These are phyloP conservation scores for Podospora conica DNA, from an alignment of 495 filamentous ascomycete species.

Conservation along the genomic window DNA sequence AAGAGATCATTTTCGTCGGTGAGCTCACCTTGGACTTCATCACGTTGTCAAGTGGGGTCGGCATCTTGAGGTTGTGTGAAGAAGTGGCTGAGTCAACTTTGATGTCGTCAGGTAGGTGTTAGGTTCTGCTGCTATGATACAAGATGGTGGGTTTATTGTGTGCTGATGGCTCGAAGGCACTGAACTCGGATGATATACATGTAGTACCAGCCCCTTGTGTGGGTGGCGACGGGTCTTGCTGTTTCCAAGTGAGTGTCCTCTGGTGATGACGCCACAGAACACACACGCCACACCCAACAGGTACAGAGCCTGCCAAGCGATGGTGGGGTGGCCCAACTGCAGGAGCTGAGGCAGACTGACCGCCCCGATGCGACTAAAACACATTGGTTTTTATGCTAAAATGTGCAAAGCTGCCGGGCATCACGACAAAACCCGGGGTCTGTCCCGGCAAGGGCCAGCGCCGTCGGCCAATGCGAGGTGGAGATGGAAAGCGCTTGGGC, in stretches of 20 bases:
- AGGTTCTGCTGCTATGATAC: background rate
- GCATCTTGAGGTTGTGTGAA: slow-evolving; percentile 45
- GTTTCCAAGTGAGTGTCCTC: background rate
- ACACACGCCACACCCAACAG: slow-evolving; percentile 11
- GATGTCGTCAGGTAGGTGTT: background rate
- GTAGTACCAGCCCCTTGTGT: background rate
- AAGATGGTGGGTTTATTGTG: background rate
- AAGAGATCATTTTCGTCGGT: background rate
- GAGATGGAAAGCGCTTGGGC: background rate
- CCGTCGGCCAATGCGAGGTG: too few relatives aligned
- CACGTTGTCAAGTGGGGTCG: slow-evolving; percentile 71
- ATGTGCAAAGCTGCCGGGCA: background rate
- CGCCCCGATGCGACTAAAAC: background rate
- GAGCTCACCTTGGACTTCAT: slow-evolving; percentile 65
- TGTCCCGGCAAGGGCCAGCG: too few relatives aligned
- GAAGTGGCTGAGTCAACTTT: background rate
- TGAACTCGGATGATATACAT: background rate
- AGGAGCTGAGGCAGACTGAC: background rate
- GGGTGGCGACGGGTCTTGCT: background rate
- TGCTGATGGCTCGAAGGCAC: background rate
- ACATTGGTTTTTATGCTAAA: background rate
- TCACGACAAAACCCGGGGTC: background rate
- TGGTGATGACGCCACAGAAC: slow-evolving; percentile 17
- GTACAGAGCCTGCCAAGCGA: background rate
- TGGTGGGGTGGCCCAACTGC: background rate